Evolutionary conservation across 2,329 filamentous ascomycete species (phyloP), one percentile per base, ranked within the genome.

Genomic region (Davidsoniella australis): DNA sequence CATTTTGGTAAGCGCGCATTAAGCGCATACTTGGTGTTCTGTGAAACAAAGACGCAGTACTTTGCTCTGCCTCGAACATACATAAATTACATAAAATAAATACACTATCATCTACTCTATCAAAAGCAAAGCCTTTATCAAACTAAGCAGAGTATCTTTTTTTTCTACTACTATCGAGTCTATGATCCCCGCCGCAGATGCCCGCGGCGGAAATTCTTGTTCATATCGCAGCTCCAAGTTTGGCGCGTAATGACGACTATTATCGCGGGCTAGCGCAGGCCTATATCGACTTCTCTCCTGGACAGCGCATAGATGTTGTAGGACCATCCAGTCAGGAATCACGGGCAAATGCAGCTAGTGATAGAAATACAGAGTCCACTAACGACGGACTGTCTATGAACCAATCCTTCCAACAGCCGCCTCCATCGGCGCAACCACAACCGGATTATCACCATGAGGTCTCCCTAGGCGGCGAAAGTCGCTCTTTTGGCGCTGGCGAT

Each of bases 191-290:
- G 9, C 38, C n/a, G 18, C 5, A 44, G 3, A 47, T 45, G 18
- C 23, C 45, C n/a, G 61, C 68, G 52, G 63, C 67, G 47, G 73
- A 78, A 60, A 72, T 77, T 41, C 64, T 78, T 41, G 67, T 76
- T 46, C 74, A 78, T 58, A 66, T 74, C 49, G 60, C 68, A 9
- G 74, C 73, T 26, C 70, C 72, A 5, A 68, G 70, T 56, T 66
- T 59, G 38, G 61, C 64, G 18, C 55, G 57, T 9, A 70, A 76
- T 55, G 73, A 78, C 60, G 60, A 57, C 16, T 56, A 57, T 12
- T 76, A 76, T 54, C 63, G 72, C 33, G 59, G 62, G n/a, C 61
- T 75, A 18, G 71, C 72, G 4, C 56, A 63, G 18, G 68, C 70
- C 2, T 76, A 76, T 54, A 59, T 72, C 12, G n/a, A 58, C 64